Evolutionary conservation across 2,329 filamentous ascomycete genomes (phyloP), one percentile per base, ranked within the genome.

Genomic region (Talaromyces amestolkiae): DNA sequence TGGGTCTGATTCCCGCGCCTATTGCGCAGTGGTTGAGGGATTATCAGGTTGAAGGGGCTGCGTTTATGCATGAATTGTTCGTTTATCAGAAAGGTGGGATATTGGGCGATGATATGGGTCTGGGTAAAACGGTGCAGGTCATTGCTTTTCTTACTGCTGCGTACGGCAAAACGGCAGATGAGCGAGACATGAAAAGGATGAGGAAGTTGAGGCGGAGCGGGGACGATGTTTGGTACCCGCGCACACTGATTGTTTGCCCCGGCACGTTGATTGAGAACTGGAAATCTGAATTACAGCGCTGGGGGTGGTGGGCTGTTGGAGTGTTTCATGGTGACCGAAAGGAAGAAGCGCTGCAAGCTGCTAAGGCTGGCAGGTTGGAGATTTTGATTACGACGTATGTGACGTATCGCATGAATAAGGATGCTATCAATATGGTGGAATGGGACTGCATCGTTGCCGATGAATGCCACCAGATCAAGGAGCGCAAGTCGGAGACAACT

Each of bases 371-470:
- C 0, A 85, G 90, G 60, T 77, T 93, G 0, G 95, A 99, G 78
- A 88, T 98, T 67, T 89, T 98, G 85, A 91, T 99, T 68, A 98
- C 94, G 0, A 98, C 95, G 0, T 98, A 98, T 74, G 85, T 86
- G 10, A 98, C 94, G 0, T 99, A 98, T 78, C 81, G 84, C 15
- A 89, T 90, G 72, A 91, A 92, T 71, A 87, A 90, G 69, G 85
- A 87, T 69, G 85, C 87, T 24, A 84, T 99, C 72, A 99, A 99
- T 74, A 87, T 89, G 71, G 84, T 98, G 0, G 85, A 90, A 61
- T 99, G 95, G 95, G 95, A 99, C 74, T 94, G 91, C 69, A 91
- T 97, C 2, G 87, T 99, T 62, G 94, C 93, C 2, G 95, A 99
- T 70, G 95, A 99, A 77, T 97, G 93, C 71, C 95, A 99, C 73